These are phyloP conservation scores for Pulicaria dysenterica DNA, from an alignment of 129 eudicot species.

Conservation along the genomic window DNA sequence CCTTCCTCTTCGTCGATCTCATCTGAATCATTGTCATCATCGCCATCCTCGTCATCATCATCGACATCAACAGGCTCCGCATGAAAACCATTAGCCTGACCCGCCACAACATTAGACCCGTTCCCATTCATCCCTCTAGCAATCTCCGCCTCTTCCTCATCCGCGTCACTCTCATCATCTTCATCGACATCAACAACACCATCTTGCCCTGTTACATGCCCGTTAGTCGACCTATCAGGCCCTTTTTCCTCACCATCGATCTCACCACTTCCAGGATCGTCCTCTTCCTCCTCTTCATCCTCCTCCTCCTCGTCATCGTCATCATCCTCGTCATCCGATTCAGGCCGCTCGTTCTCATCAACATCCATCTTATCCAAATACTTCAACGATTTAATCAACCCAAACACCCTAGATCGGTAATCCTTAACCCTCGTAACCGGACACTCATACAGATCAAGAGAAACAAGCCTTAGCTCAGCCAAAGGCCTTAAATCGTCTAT, in stretches of 20 bases:
- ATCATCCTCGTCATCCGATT: conserved; percentile 87
- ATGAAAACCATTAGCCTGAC: conserved; percentile 70
- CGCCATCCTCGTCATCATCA: conserved; percentile 61
- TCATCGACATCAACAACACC: conserved; percentile 92
- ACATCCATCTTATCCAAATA: conserved; percentile 96
- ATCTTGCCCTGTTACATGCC: conserved; percentile 54
- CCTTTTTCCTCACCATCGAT: conserved; percentile 73
- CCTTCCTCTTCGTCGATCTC: conserved; percentile 82
- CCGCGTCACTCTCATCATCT: conserved; percentile 96
- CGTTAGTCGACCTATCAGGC: conserved; percentile 49
- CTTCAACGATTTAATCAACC: conserved; percentile 79
- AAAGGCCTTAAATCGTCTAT: conserved; percentile 79
- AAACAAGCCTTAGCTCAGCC: conserved; percentile 74
- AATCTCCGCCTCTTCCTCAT: conserved; percentile 89
- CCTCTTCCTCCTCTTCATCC: conserved; percentile 69
- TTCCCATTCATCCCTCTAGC: conserved; percentile 53
- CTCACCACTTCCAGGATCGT: conserved; percentile 98
- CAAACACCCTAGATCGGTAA: conserved; percentile 90
- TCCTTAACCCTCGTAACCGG: conserved; percentile 95
- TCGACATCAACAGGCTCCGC: conserved; percentile 51
- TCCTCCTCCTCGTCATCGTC: conserved; percentile 65
- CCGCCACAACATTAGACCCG: conserved; percentile 9
- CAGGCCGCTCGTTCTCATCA: conserved; percentile 88
- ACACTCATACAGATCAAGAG: conserved; percentile 94
- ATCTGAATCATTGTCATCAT: conserved; percentile 70